Percentiles rank a stretch among this genome's conserved stretches.
Evolutionary conservation across 495 filamentous ascomycete genomes (phyloP).

Genomic region (Hypoxylon lenormandii): DNA sequence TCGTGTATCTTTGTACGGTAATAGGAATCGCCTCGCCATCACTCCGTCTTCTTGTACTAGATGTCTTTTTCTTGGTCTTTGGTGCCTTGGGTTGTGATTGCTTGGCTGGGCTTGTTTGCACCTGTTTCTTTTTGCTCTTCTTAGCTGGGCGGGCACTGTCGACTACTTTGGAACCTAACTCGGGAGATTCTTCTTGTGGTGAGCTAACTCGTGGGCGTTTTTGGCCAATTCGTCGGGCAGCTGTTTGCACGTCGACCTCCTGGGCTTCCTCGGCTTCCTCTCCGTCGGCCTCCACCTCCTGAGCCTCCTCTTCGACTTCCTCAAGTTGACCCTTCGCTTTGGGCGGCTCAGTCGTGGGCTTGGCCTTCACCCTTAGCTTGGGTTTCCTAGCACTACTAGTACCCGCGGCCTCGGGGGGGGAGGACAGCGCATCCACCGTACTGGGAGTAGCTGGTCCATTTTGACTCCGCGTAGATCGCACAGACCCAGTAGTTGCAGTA

Average conservation of each 20-base stretch:
- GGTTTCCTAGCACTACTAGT: conserved; percentile 49
- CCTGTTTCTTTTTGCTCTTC: conserved; percentile 51
- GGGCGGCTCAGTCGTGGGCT: conserved; percentile 20
- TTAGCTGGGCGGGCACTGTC: conserved; percentile 50
- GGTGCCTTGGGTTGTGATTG: conserved; percentile 52
- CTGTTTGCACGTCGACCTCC: conserved; percentile 53
- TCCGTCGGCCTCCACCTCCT: conserved; percentile 45
- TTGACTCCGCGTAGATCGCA: conserved; percentile 44
- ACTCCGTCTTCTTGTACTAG: conserved; percentile 32
- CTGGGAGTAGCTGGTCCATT: conserved; percentile 32
- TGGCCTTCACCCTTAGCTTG: conserved; percentile 24
- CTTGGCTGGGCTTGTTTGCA: conserved; percentile 51
- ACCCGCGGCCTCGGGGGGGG: conserved; percentile 48
- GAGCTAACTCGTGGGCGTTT: conserved; percentile 55
- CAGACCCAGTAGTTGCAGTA: conserved; percentile 25
- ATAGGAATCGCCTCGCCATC: conserved; percentile 56
- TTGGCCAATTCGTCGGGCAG: conserved; percentile 51
- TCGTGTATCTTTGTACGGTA: conserved; percentile 62
- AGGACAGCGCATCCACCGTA: conserved; percentile 46
- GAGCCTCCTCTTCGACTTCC: conserved; percentile 29
- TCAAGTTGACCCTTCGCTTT: conserved; percentile 9
- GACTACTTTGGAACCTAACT: conserved; percentile 39
- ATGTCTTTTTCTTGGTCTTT: conserved; percentile 38
- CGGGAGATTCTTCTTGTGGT: conserved; percentile 46
- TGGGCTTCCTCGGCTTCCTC: conserved; percentile 34